Percentiles rank a stretch among this genome's conserved stretches.
These are phyloP conservation scores for Nemania diffusa DNA, from an alignment of 2,329 filamentous ascomycete genomes.

Conservation along the genomic window DNA sequence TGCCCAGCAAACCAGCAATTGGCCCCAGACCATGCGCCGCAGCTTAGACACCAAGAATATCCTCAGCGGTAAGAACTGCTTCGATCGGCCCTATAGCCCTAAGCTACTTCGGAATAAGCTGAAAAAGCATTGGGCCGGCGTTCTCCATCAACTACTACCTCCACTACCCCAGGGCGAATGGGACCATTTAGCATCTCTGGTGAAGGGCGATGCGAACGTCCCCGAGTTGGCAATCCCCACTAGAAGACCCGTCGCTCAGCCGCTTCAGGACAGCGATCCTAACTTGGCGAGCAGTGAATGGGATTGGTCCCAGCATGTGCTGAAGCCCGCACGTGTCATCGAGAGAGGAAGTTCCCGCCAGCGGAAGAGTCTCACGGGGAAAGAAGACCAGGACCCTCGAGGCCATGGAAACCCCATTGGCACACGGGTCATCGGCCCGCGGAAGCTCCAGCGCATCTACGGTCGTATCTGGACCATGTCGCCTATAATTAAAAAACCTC, in stretches of 20 bases:
- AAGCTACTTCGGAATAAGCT: constrained; percentile 56
- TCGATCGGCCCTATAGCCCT: constrained; percentile 58
- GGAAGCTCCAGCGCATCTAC: constrained; percentile 60
- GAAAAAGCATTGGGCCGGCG: constrained; percentile 59
- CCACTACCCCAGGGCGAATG: constrained; percentile 66
- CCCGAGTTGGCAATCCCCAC: constrained; percentile 53
- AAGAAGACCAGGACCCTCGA: constrained; percentile 51
- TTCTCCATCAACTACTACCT: constrained; percentile 61
- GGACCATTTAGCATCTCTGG: constrained; percentile 62
- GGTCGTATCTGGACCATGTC: constrained; percentile 44
- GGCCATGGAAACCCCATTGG: constrained; percentile 49
- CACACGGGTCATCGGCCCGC: constrained; percentile 50
- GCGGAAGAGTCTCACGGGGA: constrained; percentile 52
- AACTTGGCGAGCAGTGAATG: constrained; percentile 41
- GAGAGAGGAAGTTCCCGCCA: constrained; percentile 53
- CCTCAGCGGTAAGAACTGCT: constrained; percentile 59
- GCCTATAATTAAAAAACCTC: constrained; percentile 52
- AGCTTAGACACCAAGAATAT: constrained; percentile 49
- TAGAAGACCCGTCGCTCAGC: constrained; percentile 49
- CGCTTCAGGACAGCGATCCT: neutral
- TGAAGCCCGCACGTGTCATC: constrained; percentile 51
- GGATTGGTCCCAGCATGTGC: constrained; percentile 58
- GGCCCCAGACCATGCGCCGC: constrained; percentile 46
- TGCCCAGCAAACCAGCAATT: constrained; percentile 45
- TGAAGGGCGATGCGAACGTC: constrained; percentile 53